Evolutionary conservation across 495 filamentous ascomycete genomes (phyloP), one percentile per base, ranked within the genome.

Genomic region (Oleoguttula mirabilis): DNA sequence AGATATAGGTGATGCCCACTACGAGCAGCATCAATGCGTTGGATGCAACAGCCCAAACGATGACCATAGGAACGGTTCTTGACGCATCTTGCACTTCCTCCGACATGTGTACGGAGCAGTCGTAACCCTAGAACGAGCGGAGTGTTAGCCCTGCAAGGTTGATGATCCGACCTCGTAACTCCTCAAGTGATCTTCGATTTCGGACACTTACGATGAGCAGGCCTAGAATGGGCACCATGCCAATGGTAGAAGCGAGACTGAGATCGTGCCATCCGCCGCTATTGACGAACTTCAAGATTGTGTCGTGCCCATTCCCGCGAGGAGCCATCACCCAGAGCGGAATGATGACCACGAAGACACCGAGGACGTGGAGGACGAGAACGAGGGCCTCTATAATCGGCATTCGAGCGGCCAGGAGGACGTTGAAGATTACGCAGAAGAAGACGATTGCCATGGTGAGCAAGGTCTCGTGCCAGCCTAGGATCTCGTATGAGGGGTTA

Each of bases 341-440:
- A 28, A 40, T 43, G 22, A 49, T 30, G 15, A 49, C 32, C 8
- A 32, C 34, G 32, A 49, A 19, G 27, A 43, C 30, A 28, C 46
- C 46, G 15, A 37, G 21, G 12, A 45, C n/a, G 21, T 49, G 36
- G 15, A 49, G 35, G 11, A 36, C 21, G n/a, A 49, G 33, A 17
- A 44, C 19, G 19, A 49, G 7, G 15, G 17, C 46, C 25, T 49
- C 41, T 8, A 39, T 33, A 11, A 44, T 16, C 8, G 46, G 46
- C 32, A 49, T 15, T 19, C 41, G 47, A 16, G 23, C 25, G 19
- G 31, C 21, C 12, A 49, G 41, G 46, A 44, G 20, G 46, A 34
- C 21, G 32, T 49, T 51, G 42, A 51, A 51, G 31, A 51, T 21
- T 8, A 41, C 30, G 23, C 39, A 46, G 28, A 47, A 47, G 36